Evolutionary conservation across 495 filamentous ascomycete species (phyloP).

Genomic region (Hypoxylon lienhwacheense): DNA sequence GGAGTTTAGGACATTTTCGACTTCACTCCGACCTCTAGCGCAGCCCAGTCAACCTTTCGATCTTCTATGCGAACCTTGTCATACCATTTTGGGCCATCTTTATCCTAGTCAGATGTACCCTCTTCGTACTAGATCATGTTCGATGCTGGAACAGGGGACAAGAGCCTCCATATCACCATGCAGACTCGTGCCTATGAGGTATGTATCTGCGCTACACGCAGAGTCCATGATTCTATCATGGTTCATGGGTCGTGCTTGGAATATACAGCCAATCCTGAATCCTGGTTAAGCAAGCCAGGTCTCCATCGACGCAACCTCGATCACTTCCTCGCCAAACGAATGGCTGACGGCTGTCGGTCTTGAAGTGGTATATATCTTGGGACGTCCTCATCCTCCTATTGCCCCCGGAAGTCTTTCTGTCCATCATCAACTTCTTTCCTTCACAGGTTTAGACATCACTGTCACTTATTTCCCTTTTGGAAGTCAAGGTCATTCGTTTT

Average conservation of each 20-base stretch:
- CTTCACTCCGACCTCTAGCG: conserved; percentile 21
- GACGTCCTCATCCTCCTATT: conserved; percentile 24
- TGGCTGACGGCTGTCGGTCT: conserved; percentile 19
- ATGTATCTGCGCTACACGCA: too few relatives aligned
- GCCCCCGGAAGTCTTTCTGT: conserved; percentile 28
- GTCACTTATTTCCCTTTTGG: conserved; percentile 38
- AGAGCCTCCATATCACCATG: conserved; percentile 7
- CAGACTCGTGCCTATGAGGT: too few relatives aligned
- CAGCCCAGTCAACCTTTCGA: conserved; percentile 7
- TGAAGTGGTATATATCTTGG: conserved; percentile 39
- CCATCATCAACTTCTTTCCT: conserved; percentile 42
- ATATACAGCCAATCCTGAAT: conserved; percentile 30
- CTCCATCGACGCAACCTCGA: conserved; percentile 16
- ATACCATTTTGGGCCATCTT: conserved; percentile 24
- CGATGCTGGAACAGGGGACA: conserved; percentile 34
- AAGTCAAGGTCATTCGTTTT: conserved; percentile 62
- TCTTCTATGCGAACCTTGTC: conserved; percentile 12
- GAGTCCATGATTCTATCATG: conserved; percentile 19
- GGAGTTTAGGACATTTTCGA: conserved; percentile 23
- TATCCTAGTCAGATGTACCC: conserved; percentile 24
- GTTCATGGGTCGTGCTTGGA: conserved; percentile 13
- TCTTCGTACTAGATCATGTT: conserved; percentile 13
- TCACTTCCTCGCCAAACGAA: conserved; percentile 27
- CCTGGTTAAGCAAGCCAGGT: conserved; percentile 18
- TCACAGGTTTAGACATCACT: conserved; percentile 36